Evolutionary conservation across 2,329 filamentous ascomycete genomes (phyloP).

Genomic region (Xylaria hypoxylon): DNA sequence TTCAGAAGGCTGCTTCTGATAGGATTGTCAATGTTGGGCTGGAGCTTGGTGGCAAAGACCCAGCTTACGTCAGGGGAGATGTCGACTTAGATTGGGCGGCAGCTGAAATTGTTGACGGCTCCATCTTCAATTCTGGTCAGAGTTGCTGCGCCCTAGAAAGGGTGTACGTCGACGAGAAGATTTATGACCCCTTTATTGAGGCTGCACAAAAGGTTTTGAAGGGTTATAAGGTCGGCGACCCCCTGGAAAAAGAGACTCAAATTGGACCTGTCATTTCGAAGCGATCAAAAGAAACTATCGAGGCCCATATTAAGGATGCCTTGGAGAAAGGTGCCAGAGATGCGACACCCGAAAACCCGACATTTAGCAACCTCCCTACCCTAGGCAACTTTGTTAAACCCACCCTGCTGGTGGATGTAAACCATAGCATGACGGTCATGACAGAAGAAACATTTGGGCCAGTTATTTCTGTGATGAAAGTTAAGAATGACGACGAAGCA

Average conservation of each 20-base stretch:
- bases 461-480: constrained; percentile 89
- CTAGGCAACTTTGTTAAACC: constrained; percentile 91
- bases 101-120: constrained; percentile 92
- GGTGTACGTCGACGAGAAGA: constrained; percentile 86
- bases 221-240: constrained; percentile 89
- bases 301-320: constrained; percentile 84
- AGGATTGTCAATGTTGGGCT: constrained; percentile 87
- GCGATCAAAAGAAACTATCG: constrained; percentile 79
- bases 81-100: constrained; percentile 92
- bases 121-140: constrained; percentile 99
- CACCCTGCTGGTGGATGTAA: constrained; percentile 81
- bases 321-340: constrained; percentile 85
- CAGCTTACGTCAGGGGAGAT: constrained; percentile 87
- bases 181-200: constrained; percentile 85
- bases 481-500: constrained; percentile 83
- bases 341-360: constrained; percentile 82
- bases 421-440: constrained; percentile 89
- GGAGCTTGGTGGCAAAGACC: constrained; percentile 94
- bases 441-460: constrained; percentile 95
- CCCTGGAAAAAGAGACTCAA: constrained; percentile 80
- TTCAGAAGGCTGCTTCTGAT: constrained; percentile 86
- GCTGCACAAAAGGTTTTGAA: constrained; percentile 83
- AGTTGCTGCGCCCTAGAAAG: constrained; percentile 95
- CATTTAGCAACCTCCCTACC: constrained; percentile 77
- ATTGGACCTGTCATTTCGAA: constrained; percentile 90